Evolutionary conservation across 805 yeast species (phyloP).

Genomic region (Myxozyma neotropica): DNA sequence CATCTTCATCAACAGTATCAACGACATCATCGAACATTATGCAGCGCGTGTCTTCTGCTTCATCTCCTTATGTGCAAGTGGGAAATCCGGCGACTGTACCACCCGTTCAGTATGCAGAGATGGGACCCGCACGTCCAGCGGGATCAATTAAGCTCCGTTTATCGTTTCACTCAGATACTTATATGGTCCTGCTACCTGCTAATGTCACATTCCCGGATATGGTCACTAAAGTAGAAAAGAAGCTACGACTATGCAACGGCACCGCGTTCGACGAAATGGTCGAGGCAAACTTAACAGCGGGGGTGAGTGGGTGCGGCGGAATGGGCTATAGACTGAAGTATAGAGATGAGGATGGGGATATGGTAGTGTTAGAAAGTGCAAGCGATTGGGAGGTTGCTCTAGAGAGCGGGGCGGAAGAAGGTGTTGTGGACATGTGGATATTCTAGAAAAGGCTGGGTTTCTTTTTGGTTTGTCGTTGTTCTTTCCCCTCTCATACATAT

Average conservation of each 20-base stretch:
- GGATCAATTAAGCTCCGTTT: conserved; percentile 43
- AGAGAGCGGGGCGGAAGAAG: conserved; percentile 25
- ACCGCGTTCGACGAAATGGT: conserved; percentile 40
- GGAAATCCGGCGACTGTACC: neutral
- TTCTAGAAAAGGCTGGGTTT: neutral
- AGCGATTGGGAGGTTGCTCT: conserved; percentile 32
- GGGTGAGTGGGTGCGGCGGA: conserved; percentile 10
- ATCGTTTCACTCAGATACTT: conserved; percentile 47
- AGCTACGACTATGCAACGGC: conserved; percentile 57
- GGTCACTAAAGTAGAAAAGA: conserved; percentile 59
- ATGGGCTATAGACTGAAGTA: conserved; percentile 58
- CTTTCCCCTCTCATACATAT: neutral
- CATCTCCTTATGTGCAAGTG: conserved; percentile 2
- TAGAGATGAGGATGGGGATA: conserved; percentile 95
- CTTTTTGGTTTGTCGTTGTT: neutral
- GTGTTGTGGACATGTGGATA: conserved; percentile 29
- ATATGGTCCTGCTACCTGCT: conserved; percentile 65
- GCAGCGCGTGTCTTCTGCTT: conserved; percentile 13
- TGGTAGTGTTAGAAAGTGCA: conserved; percentile 48
- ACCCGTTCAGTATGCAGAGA: neutral
- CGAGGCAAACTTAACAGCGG: conserved; percentile 31
- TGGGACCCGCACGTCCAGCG: conserved; percentile 10
- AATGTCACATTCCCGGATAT: conserved; percentile 56
- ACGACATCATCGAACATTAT: conserved; percentile 2
- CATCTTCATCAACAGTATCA: conserved; percentile 3